Conservation (phyloP, 169 alveolate genomes). For the Plasmodium gaboni region DNA sequence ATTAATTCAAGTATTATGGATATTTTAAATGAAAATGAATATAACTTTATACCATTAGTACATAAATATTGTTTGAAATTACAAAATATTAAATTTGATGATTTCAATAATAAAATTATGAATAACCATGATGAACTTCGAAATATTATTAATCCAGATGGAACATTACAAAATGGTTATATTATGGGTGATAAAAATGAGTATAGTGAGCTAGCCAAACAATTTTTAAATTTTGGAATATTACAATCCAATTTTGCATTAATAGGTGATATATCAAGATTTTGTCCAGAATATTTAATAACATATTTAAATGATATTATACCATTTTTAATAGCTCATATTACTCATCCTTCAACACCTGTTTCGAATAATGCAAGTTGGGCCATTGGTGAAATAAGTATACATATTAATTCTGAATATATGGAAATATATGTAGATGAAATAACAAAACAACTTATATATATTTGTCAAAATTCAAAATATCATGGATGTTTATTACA, state of each 20-base stretch:
- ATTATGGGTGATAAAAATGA: slow-evolving; percentile 22
- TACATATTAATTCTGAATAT: slow-evolving; percentile 78
- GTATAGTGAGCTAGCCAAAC: slow-evolving; percentile 47
- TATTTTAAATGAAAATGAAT: slow-evolving; percentile 55
- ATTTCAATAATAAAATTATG: slow-evolving; percentile 19
- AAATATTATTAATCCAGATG: not conserved
- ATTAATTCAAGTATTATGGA: slow-evolving; percentile 57
- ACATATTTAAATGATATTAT: slow-evolving; percentile 66
- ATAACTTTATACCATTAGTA: slow-evolving; percentile 68
- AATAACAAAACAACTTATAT: slow-evolving; percentile 78
- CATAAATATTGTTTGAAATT: slow-evolving; percentile 69
- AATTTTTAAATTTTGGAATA: slow-evolving; percentile 66
- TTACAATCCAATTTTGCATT: slow-evolving; percentile 75
- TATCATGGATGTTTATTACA: slow-evolving; percentile 80
- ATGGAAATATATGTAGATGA: slow-evolving; percentile 83
- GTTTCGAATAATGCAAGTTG: slow-evolving; percentile 91
- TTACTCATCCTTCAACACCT: slow-evolving; percentile 79
- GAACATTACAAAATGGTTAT: slow-evolving; percentile 9
- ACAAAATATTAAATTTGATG: slow-evolving; percentile 51
- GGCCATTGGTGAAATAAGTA: slow-evolving; percentile 90
- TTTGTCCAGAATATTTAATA: slow-evolving; percentile 70
- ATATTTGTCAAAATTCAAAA: slow-evolving; percentile 75
- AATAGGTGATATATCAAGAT: slow-evolving; percentile 77
- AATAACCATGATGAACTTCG: slow-evolving; percentile 11
- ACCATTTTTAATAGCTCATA: slow-evolving; percentile 77